Evolutionary conservation across 148 eudicot genomes (phyloP).

Genomic region (Rhododendron ovatum): DNA sequence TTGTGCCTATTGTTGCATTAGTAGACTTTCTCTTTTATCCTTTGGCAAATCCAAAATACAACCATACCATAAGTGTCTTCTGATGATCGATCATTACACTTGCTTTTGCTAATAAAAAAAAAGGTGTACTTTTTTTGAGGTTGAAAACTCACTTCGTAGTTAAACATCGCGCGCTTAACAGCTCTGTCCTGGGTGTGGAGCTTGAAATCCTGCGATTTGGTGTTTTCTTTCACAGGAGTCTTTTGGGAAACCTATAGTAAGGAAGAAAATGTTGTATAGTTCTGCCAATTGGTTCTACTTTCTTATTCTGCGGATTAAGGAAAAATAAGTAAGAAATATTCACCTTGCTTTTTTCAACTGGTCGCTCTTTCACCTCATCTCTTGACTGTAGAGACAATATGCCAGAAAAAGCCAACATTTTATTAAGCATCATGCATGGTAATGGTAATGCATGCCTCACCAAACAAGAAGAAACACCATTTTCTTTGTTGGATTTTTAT

Average conservation of each 20-base stretch:
- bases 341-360: not conserved
- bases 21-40: not conserved
- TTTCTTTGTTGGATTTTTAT: not conserved
- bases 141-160: conserved; percentile 49
- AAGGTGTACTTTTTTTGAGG: not conserved
- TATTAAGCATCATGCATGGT: not conserved
- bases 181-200: conserved; percentile 80
- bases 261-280: not conserved
- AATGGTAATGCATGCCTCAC: not conserved
- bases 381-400: conserved; percentile 5
- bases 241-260: conserved; percentile 28
- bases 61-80: not conserved
- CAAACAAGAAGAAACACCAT: not conserved
- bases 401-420: not conserved
- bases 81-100: not conserved
- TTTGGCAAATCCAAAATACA: not conserved
- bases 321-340: not conserved
- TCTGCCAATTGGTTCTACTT: not conserved
- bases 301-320: not conserved
- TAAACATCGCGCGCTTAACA: conserved; percentile 53
- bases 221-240: conserved; percentile 42
- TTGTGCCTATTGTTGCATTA: not conserved
- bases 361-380: conserved; percentile 14
- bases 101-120: not conserved
- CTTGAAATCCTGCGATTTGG: conserved; percentile 48